Evolutionary conservation across 345 rosid species (phyloP), one percentile per base, ranked within the genome.

Genomic region (Bruguiera gymnorhiza): DNA sequence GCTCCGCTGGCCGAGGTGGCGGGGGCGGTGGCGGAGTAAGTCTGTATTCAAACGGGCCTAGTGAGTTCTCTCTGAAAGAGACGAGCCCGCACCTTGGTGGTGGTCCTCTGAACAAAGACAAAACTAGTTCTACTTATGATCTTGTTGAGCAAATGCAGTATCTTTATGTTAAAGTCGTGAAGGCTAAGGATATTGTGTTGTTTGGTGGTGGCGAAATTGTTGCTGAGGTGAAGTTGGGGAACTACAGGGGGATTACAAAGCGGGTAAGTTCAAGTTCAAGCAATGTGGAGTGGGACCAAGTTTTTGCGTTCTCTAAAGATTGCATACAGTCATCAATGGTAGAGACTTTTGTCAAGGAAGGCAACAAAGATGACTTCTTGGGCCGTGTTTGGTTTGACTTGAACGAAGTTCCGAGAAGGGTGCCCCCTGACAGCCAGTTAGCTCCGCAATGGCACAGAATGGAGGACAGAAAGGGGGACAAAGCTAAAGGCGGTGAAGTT

Each of bases 61-160:
- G 43, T 59, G 90, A 87, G 80, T 89, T 82, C 69, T 82, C 83
- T 5, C 86, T 89, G 0, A 89, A 89, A 67, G 96, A 86, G 78
- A 89, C 92, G 20, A 87, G 78, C 48, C 90, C 96, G 6, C 79
- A 79, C 72, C 92, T 89, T 6, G 88, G 93, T n/a, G 92, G 89
- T 20, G 83, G 85, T 23, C 75, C 75, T 48, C 61, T 73, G 62
- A 80, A 81, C 78, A 89, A 75, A 76, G 90, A 86, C 77, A 87
- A 89, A 73, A 83, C 83, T 10, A 79, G 88, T 58, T 82, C 92
- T 10, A 87, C 92, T 27, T 89, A 89, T 65, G 96, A 89, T 70
- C 86, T 89, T 39, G 92, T 87, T 6, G 96, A 89, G 82, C 92
- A 86, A 83, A 87, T 89, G 91, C 86, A 87, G 76, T 87, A 86